These are phyloP conservation scores for Russula compacta DNA, from an alignment of 768 basidiomycete species.

Conservation along the genomic window DNA sequence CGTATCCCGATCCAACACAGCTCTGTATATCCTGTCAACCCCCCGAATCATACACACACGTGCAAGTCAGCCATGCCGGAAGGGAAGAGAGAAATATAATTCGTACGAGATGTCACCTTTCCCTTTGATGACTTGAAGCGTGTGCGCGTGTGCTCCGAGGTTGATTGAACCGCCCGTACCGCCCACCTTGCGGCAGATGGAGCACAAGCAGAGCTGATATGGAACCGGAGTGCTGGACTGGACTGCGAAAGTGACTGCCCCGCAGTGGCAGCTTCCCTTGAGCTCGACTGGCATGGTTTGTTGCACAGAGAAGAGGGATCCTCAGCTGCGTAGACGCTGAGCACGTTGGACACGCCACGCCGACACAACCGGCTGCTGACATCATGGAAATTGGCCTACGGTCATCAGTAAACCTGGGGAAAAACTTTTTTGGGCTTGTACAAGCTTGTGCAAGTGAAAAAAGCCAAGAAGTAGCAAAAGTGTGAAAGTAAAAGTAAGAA, in stretches of 20 bases:
- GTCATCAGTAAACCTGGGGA: too few relatives aligned
- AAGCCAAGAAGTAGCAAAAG: too few relatives aligned
- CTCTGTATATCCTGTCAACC: conserved; percentile 47
- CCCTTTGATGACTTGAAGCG: conserved; percentile 40
- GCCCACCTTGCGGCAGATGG: conserved; percentile 64
- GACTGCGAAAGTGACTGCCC: conserved; percentile 29
- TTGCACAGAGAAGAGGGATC: not conserved
- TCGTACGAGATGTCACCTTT: conserved; percentile 45
- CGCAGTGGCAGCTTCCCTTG: conserved; percentile 32
- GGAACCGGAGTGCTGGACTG: conserved; percentile 48
- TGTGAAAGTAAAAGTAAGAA: too few relatives aligned
- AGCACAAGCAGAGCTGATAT: conserved; percentile 61
- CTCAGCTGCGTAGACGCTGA: not conserved
- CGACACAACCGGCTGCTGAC: not conserved
- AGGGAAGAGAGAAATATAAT: not conserved
- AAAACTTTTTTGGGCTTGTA: too few relatives aligned
- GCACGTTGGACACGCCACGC: too few relatives aligned
- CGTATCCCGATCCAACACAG: conserved; percentile 49
- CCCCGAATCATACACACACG: not conserved
- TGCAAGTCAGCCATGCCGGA: not conserved
- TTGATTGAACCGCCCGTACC: conserved; percentile 59
- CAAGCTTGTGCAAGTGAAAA: too few relatives aligned
- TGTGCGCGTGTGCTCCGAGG: conserved; percentile 46
- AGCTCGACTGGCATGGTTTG: conserved; percentile 46
- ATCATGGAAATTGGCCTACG: not conserved